A percentile compares a stretch with the other conserved stretches of the same genome.
phyloP scores from a whole-genome alignment of 2,329 filamentous ascomycete genomes.

The Helicocarpus griseus region DNA sequence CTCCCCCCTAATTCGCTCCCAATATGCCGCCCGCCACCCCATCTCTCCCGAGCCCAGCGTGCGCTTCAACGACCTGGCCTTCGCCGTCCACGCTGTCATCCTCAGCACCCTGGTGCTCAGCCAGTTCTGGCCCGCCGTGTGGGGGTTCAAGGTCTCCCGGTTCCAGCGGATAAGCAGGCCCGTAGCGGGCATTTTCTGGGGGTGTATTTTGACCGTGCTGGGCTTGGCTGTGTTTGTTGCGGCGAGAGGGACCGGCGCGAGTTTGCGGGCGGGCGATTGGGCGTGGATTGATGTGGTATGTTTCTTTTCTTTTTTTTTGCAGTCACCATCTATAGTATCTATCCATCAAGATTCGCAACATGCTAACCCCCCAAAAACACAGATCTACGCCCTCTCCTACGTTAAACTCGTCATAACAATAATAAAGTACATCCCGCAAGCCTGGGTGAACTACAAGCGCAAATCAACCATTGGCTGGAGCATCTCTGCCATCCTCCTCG shows the following conservation, averaged over 20 bases:
- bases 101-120: constrained; percentile 64
- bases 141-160: constrained; percentile 60
- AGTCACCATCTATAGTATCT: too few species aligned
- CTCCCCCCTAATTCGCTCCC: constrained; percentile 63
- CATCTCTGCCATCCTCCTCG: constrained; percentile 74
- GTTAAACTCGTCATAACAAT: constrained; percentile 83
- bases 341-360: too few species aligned
- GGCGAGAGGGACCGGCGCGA: constrained; percentile 30
- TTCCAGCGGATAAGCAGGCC: constrained; percentile 47
- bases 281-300: constrained; percentile 56
- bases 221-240: constrained; percentile 34
- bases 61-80: constrained; percentile 79
- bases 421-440: constrained; percentile 87
- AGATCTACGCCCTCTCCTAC: constrained; percentile 65
- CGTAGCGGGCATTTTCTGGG: constrained; percentile 60
- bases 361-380: neutral
- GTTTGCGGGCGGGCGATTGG: constrained; percentile 43
- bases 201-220: constrained; percentile 45
- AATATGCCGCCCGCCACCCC: constrained; percentile 76
- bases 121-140: constrained; percentile 63
- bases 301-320: constrained; percentile 7
- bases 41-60: constrained; percentile 70
- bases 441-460: constrained; percentile 71
- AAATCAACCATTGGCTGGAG: constrained; percentile 81
- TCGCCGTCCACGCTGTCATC: constrained; percentile 70